A percentile compares a stretch with the other conserved stretches of the same genome.
These are phyloP conservation scores for Magnaporthiopsis incrustans DNA, from an alignment of 2,329 filamentous ascomycete species.

Conservation along the genomic window DNA sequence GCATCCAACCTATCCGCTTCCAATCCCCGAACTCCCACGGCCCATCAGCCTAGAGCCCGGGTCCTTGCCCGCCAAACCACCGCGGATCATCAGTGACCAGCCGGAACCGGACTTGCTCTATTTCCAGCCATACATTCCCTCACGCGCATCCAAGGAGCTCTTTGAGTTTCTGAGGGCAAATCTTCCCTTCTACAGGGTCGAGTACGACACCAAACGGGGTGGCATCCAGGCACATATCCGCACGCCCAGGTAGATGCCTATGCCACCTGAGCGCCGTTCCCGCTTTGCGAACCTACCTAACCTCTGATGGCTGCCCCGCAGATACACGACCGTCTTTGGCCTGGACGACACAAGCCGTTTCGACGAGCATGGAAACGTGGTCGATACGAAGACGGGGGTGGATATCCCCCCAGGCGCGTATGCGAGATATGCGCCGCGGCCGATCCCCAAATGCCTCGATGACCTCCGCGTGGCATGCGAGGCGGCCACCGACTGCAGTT, in stretches of 20 bases:
- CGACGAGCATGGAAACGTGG: conserved; percentile 29
- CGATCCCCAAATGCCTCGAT: conserved; percentile 60
- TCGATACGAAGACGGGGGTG: conserved; percentile 33
- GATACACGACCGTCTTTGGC: conserved; percentile 49
- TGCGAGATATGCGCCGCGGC: conserved; percentile 51
- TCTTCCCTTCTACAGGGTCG: conserved; percentile 68
- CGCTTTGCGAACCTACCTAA: background rate
- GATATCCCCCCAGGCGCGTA: conserved; percentile 45
- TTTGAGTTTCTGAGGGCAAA: conserved; percentile 66
- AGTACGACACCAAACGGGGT: conserved; percentile 63
- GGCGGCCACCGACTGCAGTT: conserved; percentile 54
- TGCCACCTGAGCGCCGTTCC: conserved; percentile 5
- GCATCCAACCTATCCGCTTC: conserved; percentile 41
- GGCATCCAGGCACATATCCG: conserved; percentile 52
- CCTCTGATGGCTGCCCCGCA: conserved; percentile 8
- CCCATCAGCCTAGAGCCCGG: conserved; percentile 30
- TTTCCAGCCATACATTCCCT: conserved; percentile 64
- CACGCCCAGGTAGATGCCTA: conserved; percentile 34
- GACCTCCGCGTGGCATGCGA: conserved; percentile 56
- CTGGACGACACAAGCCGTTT: conserved; percentile 58
- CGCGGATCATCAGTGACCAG: conserved; percentile 53
- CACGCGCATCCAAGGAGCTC: conserved; percentile 44
- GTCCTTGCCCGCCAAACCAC: conserved; percentile 42
- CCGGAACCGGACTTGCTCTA: conserved; percentile 66
- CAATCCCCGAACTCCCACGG: conserved; percentile 35